Percentiles rank a stretch among this genome's conserved stretches.
Evolutionary conservation across 352 stramenopile genomes (phyloP).

Genomic region (Achlya hypogyna): DNA sequence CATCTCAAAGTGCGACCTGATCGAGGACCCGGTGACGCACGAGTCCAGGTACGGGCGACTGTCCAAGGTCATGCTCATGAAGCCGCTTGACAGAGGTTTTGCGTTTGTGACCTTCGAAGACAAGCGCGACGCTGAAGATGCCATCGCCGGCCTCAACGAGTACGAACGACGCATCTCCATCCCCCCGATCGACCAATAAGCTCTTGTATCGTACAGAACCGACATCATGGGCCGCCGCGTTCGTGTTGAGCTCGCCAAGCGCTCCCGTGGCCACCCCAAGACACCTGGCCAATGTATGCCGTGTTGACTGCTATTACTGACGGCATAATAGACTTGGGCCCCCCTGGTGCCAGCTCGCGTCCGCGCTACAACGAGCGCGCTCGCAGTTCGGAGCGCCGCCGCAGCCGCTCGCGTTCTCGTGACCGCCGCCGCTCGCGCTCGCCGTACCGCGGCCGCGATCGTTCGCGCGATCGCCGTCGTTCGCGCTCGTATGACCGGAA

Average conservation of each 20-base stretch:
- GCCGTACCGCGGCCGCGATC: slow-evolving; percentile 37
- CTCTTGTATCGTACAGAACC: slow-evolving; percentile 33
- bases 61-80: neutral
- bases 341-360: slow-evolving; percentile 45
- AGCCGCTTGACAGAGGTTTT: slow-evolving; percentile 31
- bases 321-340: slow-evolving; percentile 50
- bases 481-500: slow-evolving; percentile 27
- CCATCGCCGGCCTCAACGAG: slow-evolving; percentile 65
- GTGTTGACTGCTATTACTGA: neutral
- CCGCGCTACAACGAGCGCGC: slow-evolving; percentile 31
- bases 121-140: slow-evolving; percentile 82
- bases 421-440: slow-evolving; percentile 34
- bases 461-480: slow-evolving; percentile 19
- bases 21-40: slow-evolving; percentile 62
- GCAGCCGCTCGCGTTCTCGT: slow-evolving; percentile 29
- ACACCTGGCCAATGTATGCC: slow-evolving; percentile 68
- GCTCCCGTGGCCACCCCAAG: slow-evolving; percentile 68
- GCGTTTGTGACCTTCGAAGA: slow-evolving; percentile 85
- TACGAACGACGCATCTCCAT: slow-evolving; percentile 22
- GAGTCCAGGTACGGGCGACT: slow-evolving; percentile 33
- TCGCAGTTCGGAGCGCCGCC: slow-evolving; percentile 33
- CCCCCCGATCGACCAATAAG: neutral
- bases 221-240: slow-evolving; percentile 62
- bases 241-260: slow-evolving; percentile 73
- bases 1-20: slow-evolving; percentile 70